Percentiles rank a stretch among this genome's conserved stretches.
Conservation (phyloP, 192 early-diverging fungal genomes). For the Pilobolus umbonatus region DNA sequence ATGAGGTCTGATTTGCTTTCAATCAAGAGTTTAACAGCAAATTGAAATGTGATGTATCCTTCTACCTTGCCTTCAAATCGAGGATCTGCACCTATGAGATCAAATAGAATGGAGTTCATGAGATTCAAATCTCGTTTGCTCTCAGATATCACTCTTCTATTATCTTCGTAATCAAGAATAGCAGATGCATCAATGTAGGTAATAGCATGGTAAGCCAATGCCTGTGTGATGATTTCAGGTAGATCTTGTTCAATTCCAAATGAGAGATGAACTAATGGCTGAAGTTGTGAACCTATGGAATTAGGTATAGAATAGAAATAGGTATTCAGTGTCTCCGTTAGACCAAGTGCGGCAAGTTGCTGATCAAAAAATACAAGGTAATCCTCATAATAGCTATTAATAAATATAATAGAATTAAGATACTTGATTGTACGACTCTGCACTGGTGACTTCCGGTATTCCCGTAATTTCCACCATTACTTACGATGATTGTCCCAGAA, state of each 20-base stretch:
- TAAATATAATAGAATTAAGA: background rate
- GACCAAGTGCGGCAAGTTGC: conserved; percentile 1
- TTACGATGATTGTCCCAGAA: conserved; percentile 12
- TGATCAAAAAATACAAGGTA: conserved; percentile 25
- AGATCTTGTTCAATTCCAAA: background rate
- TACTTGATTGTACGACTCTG: background rate
- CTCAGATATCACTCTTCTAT: background rate
- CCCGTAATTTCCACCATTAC: background rate
- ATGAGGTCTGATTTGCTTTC: conserved; percentile 19
- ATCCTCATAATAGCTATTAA: conserved; percentile 10
- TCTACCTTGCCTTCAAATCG: conserved; percentile 22
- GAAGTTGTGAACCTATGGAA: conserved; percentile 20
- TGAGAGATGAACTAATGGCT: conserved; percentile 15
- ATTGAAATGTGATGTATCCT: conserved; percentile 16
- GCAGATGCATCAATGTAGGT: background rate
- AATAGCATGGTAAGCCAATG: background rate
- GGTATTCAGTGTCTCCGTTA: background rate
- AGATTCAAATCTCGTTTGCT: background rate
- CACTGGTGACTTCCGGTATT: background rate
- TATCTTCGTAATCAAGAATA: background rate
- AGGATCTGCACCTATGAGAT: conserved; percentile 12
- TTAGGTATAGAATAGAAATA: conserved; percentile 18
- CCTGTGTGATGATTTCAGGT: background rate
- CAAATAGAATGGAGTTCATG: background rate
- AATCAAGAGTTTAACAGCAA: conserved; percentile 11